phyloP scores from a whole-genome alignment of 169 alveolate genomes.

The Plasmodium gaboni region DNA sequence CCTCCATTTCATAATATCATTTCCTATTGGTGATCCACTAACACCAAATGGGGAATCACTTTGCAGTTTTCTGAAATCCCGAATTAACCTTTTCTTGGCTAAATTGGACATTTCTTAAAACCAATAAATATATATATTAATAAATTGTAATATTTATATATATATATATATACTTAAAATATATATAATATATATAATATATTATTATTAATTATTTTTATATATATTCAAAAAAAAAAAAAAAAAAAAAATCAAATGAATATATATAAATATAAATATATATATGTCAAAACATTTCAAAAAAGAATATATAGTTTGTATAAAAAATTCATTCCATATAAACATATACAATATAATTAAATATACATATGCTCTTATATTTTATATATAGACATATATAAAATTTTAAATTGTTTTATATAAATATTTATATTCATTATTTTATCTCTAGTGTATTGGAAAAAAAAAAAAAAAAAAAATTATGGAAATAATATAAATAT shows the following conservation, averaged over 20 bases:
- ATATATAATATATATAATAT: too few species aligned
- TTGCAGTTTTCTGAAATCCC: slow-evolving; percentile 94
- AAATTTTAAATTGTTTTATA: too few species aligned
- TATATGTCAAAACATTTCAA: too few species aligned
- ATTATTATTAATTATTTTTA: slow-evolving; percentile 1
- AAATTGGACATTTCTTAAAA: slow-evolving; percentile 71
- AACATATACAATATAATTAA: too few species aligned
- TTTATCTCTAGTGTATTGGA: too few species aligned
- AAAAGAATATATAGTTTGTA: too few species aligned
- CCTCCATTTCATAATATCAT: slow-evolving; percentile 96
- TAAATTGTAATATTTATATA: not conserved
- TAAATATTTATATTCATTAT: too few species aligned
- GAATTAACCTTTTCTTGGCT: slow-evolving; percentile 90
- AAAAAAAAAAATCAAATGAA: not conserved
- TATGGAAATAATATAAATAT: too few species aligned
- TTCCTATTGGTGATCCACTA: slow-evolving; percentile 96
- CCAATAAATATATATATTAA: not conserved
- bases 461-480: too few species aligned
- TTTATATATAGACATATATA: too few species aligned
- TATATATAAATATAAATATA: not conserved
- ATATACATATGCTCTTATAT: too few species aligned
- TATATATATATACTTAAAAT: not conserved
- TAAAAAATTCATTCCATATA: too few species aligned
- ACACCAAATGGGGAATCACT: slow-evolving; percentile 94
- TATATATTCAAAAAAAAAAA: not conserved